Base-by-base conservation (phyloP, 805 yeast genomes). In the Helenozyma rhizophorensis region DNA sequence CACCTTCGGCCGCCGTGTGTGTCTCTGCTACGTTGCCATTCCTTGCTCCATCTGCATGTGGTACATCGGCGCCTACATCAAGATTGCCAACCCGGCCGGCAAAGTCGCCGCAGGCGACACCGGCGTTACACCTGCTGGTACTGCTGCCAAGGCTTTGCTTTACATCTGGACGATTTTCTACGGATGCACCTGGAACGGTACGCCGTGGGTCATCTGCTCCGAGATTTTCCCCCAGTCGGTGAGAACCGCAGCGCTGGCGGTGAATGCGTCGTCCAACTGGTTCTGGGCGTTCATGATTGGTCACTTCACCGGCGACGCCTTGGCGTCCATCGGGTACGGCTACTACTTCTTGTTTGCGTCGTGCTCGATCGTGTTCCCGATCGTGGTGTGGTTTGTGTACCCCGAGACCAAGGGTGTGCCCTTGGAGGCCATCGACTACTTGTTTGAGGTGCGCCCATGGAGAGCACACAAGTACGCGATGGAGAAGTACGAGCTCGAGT, bases 241-340 rank as follows among this genome's bases (percentile, higher is more conserved):
- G 25, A 50, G 75, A 43, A 62, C 65, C 9, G 60, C 62, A 5
- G 64, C 68, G 11, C 68, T 62, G 40, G 62, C 70, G 15, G 51
- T 69, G 33, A 68, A 67, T 37, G 68, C 74, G 0, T 56, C 70
- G 6, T 57, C 69, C 17, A 65, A 68, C 33, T 70, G 76, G 76
- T 62, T 68, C 43, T 68, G 74, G 66, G 72, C 70, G 6, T 71
- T 71, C 42, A 61, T 71, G 36, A 62, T 70, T 55, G 72, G 72
- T 5, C 57, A 72, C 39, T 65, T 62, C 41, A 63, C 73, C 9
- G 65, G 68, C 17, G 53, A 70, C 39, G 71, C 72, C 56, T 59
- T 70, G 29, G 53, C 54, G 19, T 50, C 53, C 21, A 68, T 70
- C 54, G 59, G 62, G 4, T 71, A 62, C 45, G 73, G 72, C 16